phyloP scores from a whole-genome alignment of 352 stramenopile species.

The Globisporangium cederbergense region DNA sequence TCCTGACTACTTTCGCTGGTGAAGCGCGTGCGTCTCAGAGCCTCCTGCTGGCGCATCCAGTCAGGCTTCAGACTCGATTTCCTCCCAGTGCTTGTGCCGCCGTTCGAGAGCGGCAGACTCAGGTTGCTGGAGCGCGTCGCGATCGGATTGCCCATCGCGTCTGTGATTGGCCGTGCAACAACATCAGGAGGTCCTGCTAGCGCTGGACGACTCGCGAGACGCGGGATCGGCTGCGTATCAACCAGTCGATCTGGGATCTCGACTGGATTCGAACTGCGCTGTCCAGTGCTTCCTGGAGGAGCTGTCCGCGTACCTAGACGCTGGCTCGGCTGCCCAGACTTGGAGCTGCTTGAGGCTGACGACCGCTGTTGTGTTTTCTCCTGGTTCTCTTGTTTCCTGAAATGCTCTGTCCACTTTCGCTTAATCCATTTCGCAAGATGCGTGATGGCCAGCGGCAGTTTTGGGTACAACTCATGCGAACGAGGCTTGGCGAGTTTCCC shows the following conservation, averaged over 20 bases:
- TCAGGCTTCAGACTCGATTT: conserved; percentile 61
- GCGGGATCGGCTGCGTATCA: conserved; percentile 27
- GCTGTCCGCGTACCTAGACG: conserved; percentile 11
- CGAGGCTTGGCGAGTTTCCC: conserved; percentile 42
- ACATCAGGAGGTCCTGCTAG: conserved; percentile 4
- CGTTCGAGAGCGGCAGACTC: conserved; percentile 12
- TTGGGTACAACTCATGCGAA: conserved; percentile 27
- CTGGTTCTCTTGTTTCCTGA: conserved; percentile 22
- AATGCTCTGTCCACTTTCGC: conserved; percentile 54
- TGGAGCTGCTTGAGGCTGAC: conserved; percentile 3
- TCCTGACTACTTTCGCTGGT: conserved; percentile 42
- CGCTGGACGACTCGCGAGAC: conserved; percentile 14
- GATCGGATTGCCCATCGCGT: conserved; percentile 10
- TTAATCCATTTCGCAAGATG: conserved; percentile 74
- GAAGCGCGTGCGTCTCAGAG: conserved; percentile 57
- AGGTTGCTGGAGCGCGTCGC: conserved; percentile 3
- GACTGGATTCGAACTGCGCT: conserved; percentile 6
- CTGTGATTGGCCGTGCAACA: background rate
- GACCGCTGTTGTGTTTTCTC: conserved; percentile 4
- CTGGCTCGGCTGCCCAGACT: conserved; percentile 19
- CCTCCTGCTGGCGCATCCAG: conserved; percentile 66
- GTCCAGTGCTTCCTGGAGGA: conserved; percentile 11
- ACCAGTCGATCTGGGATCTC: conserved; percentile 20
- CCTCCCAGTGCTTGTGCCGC: background rate
- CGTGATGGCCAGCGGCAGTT: conserved; percentile 39